phyloP scores from a whole-genome alignment of 2,329 filamentous ascomycete species.

The Colletotrichum sp. region DNA sequence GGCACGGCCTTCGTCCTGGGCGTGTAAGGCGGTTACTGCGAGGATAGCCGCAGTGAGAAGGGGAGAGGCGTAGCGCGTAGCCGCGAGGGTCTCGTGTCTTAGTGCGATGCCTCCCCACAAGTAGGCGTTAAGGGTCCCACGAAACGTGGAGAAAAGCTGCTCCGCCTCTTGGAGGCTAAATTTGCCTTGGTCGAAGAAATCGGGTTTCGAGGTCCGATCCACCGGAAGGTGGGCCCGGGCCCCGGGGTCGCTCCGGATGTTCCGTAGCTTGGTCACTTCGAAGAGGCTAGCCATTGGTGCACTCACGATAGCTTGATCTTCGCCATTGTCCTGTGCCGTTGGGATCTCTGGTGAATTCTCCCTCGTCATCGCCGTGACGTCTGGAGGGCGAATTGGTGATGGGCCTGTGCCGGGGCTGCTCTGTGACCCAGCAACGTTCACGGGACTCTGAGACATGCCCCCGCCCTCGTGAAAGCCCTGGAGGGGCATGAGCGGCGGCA shows the following conservation, averaged over 20 bases:
- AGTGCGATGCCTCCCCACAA: conserved; percentile 37
- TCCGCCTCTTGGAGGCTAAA: conserved; percentile 31
- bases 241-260: conserved; percentile 34
- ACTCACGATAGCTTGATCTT: conserved; percentile 32
- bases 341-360: conserved; percentile 33
- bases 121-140: conserved; percentile 34
- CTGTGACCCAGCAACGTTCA: conserved; percentile 11
- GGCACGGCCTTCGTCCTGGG: conserved; percentile 43
- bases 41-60: conserved; percentile 35
- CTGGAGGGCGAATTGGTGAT: conserved; percentile 23
- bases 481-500: conserved; percentile 13
- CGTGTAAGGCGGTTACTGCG: conserved; percentile 35
- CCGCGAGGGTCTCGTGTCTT: conserved; percentile 31
- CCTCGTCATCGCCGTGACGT: conserved; percentile 35
- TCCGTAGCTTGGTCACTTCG: conserved; percentile 36
- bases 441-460: conserved; percentile 17
- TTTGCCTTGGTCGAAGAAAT: conserved; percentile 34
- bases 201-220: conserved; percentile 23
- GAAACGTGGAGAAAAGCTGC: conserved; percentile 30
- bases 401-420: conserved; percentile 22
- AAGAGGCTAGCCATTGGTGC: conserved; percentile 38
- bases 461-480: background rate
- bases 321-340: conserved; percentile 20
- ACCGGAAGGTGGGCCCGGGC: conserved; percentile 19
- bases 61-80: conserved; percentile 31